Conservation (phyloP, 805 yeast species). For the Candida qinlingensis region DNA sequence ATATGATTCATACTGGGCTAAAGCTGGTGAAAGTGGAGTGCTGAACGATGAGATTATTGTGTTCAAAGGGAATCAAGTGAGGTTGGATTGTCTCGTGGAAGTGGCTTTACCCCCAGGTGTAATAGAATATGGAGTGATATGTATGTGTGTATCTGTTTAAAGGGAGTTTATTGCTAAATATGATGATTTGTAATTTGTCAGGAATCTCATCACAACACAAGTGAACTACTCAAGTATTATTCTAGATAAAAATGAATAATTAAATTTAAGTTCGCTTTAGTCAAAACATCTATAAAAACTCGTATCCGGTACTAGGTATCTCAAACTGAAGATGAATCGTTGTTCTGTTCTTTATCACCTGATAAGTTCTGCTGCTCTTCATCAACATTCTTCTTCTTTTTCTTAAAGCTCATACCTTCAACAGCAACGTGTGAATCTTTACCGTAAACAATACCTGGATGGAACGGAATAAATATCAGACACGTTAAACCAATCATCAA, state of each 20-base stretch:
- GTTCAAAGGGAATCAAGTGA: constrained; percentile 4
- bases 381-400: background rate
- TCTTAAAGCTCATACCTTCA: background rate
- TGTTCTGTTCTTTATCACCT: background rate
- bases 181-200: too few species aligned
- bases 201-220: too few species aligned
- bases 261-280: too few species aligned
- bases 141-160: too few species aligned
- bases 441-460: constrained; percentile 57
- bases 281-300: too few species aligned
- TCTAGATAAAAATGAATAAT: too few species aligned
- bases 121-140: too few species aligned
- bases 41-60: constrained; percentile 5
- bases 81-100: constrained; percentile 4
- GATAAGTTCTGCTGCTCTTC: background rate
- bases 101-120: background rate
- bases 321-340: background rate
- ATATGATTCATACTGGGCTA: constrained; percentile 5
- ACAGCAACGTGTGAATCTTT: constrained; percentile 1
- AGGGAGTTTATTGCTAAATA: too few species aligned
- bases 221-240: too few species aligned
- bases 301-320: too few species aligned
- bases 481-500: constrained; percentile 52
- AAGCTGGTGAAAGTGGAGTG: constrained; percentile 2
- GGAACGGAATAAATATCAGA: constrained; percentile 43